These are phyloP conservation scores for Aquilaria agallochum DNA, from an alignment of 441 rosid species.

Conservation along the genomic window DNA sequence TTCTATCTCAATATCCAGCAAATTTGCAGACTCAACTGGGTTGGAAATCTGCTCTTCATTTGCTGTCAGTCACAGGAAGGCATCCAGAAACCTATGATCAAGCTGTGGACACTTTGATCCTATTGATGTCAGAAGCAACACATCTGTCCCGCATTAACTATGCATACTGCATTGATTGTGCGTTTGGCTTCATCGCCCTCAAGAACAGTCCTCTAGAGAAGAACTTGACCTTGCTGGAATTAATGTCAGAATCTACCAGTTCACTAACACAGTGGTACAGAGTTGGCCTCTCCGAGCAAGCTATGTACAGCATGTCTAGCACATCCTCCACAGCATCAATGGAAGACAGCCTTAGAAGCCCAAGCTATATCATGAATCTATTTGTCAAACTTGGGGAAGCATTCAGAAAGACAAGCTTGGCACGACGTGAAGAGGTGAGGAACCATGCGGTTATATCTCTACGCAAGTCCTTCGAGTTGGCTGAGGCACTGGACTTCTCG, in stretches of 20 bases:
- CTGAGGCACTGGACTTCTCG: constrained; percentile 59
- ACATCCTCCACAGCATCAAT: constrained; percentile 27
- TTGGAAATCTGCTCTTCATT: constrained; percentile 77
- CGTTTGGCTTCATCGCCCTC: constrained; percentile 71
- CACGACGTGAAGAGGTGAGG: constrained; percentile 77
- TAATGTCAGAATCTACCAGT: constrained; percentile 60
- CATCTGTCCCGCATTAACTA: constrained; percentile 53
- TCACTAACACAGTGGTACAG: constrained; percentile 56
- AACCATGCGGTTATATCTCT: constrained; percentile 62
- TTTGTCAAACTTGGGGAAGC: constrained; percentile 83
- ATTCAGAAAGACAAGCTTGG: constrained; percentile 70
- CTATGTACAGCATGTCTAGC: constrained; percentile 39
- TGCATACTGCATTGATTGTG: constrained; percentile 68
- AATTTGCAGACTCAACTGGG: constrained; percentile 68
- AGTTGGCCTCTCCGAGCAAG: constrained; percentile 37
- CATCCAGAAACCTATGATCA: constrained; percentile 68
- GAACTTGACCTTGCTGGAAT: constrained; percentile 63
- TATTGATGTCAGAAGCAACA: constrained; percentile 46
- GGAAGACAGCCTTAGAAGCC: constrained; percentile 37
- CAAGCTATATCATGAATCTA: constrained; percentile 34
- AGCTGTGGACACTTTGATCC: constrained; percentile 64
- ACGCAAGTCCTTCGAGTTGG: constrained; percentile 47
- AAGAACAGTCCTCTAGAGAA: constrained; percentile 75
- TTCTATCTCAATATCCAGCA: constrained; percentile 48
- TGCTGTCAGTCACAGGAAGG: constrained; percentile 66